Conservation (phyloP, 2,329 filamentous ascomycete species). For the Paraphoma sp. region DNA sequence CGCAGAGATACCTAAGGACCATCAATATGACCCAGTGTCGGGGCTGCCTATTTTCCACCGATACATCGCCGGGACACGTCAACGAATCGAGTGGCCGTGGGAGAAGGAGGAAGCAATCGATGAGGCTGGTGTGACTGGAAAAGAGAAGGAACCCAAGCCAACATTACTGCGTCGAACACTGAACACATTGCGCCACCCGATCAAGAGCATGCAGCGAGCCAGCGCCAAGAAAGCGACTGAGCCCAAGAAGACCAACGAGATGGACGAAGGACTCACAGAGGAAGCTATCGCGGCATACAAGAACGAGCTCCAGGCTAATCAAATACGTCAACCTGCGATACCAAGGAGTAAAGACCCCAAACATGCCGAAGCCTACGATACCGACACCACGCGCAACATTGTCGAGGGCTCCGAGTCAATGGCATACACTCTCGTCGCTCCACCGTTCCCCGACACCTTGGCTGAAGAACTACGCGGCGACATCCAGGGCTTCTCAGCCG, state of each 20-base stretch:
- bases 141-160: conserved; percentile 14
- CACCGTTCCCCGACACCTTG: conserved; percentile 80
- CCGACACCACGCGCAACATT: conserved; percentile 77
- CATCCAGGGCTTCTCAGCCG: conserved; percentile 66
- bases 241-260: neutral
- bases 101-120: conserved; percentile 23
- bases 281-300: neutral
- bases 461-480: conserved; percentile 83
- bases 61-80: conserved; percentile 44
- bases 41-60: conserved; percentile 41
- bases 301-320: conserved; percentile 3
- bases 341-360: conserved; percentile 19
- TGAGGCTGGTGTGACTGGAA: conserved; percentile 7
- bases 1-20: conserved; percentile 31
- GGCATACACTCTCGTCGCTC: conserved; percentile 76
- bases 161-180: conserved; percentile 19
- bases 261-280: neutral
- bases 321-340: conserved; percentile 10
- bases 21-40: conserved; percentile 39
- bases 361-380: conserved; percentile 42
- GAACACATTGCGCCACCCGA: conserved; percentile 24
- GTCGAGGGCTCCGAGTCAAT: conserved; percentile 66
- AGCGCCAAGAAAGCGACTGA: conserved; percentile 8
- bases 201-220: conserved; percentile 11
- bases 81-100: conserved; percentile 42